Base-by-base conservation (phyloP, 2,329 filamentous ascomycete species). In the Nothophaeocryptopus gaeumannii region DNA sequence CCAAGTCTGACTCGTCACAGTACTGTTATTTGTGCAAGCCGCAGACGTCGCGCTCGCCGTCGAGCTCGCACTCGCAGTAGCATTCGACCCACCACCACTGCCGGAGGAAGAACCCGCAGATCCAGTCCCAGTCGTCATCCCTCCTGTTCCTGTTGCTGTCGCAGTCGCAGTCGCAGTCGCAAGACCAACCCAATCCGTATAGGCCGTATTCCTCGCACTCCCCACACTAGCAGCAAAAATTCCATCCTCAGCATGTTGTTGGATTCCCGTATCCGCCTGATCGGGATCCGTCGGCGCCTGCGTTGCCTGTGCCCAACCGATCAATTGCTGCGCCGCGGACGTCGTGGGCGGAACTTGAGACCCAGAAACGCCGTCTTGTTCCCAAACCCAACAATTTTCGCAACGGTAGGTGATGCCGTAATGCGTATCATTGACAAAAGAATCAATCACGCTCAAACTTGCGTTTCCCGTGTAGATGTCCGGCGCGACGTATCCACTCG, bases 401-500 rank as follows among this genome's bases (percentile, higher is more conserved):
- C 84, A 88, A 39, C 81, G 76, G 70, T 85, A 88, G n/a, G 85
- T 76, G 40, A 86, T 63, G 39, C 78, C 78, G 65, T 80, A 88
- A 56, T 78, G 71, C 20, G 78, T 81, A 12, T 74, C 72, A 58
- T 78, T 84, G 49, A 85, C 72, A 20, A 70, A 75, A 11, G 78
- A 77, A 11, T 77, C 79, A 53, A 86, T 78, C 56, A 82, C 77
- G 0, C 79, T 83, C 16, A 87, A 64, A 31, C 74, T 81, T 8
- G 84, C 82, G 55, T 81, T 73, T 47, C 85, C 85, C 1, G 74
- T 73, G 66, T 87, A 86, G 32, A 78, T 60, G 0, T 74, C 73
- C 0, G 84, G 84, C 52, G 74, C 71, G 20, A 74, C 72, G 62
- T 86, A 87, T 40, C 81, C 82, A 43, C 73, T 74, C 3, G 79